Percentiles rank a stretch among this genome's conserved stretches.
Evolutionary conservation across 495 filamentous ascomycete genomes (phyloP).

Genomic region (Schizothecium vesticola): DNA sequence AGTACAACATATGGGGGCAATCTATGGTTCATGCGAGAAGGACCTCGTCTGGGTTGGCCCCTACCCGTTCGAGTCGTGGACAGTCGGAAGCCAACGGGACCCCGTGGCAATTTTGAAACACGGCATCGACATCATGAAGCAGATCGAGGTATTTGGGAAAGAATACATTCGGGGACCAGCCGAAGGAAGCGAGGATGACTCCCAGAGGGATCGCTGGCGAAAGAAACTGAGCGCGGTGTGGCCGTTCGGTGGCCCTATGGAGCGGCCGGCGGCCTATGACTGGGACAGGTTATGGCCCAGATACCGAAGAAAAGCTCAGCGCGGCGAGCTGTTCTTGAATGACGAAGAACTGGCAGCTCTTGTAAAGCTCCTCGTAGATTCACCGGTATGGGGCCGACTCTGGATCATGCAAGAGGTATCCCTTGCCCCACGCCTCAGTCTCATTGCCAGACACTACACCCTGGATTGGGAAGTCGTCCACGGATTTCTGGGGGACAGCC

Average conservation of each 20-base stretch:
- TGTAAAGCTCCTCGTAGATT: not conserved
- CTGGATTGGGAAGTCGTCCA: conserved; percentile 12
- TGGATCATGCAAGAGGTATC: conserved; percentile 19
- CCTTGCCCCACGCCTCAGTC: conserved; percentile 4
- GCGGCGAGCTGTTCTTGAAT: not conserved
- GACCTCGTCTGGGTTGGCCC: not conserved
- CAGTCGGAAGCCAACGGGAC: not conserved
- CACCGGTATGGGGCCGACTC: conserved; percentile 13
- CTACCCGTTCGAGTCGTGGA: not conserved
- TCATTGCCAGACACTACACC: not conserved
- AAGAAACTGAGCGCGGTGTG: no score
- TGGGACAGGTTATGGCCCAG: no score
- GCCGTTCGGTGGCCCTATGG: no score
- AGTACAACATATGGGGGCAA: conserved; percentile 1
- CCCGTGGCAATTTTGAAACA: not conserved
- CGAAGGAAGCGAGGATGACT: no score
- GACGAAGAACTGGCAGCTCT: no score
- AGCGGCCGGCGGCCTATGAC: no score
- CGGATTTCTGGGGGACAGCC: conserved; percentile 5
- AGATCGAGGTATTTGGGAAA: no score
- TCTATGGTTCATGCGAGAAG: not conserved
- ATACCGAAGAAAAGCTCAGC: not conserved
- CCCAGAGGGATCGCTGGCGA: no score
- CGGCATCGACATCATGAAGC: not conserved
- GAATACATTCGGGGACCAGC: no score